phyloP scores from a whole-genome alignment of 805 yeast species.

The Saccharomyces paradoxus region DNA sequence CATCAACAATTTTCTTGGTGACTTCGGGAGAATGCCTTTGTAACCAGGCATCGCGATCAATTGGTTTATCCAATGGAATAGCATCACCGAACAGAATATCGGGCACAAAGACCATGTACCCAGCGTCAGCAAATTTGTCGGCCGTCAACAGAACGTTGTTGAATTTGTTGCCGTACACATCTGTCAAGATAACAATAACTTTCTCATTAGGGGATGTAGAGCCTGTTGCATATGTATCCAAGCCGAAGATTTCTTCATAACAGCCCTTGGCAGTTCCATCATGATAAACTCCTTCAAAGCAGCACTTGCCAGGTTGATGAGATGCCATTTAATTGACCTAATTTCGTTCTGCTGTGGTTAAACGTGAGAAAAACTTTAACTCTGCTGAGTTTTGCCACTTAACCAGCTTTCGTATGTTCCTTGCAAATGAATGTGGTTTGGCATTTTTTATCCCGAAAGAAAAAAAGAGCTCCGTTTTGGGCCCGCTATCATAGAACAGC shows the following conservation, averaged over 20 bases:
- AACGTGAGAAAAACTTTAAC: neutral
- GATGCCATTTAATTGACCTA: slow-evolving; percentile 34
- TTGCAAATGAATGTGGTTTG: neutral
- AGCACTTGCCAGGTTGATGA: slow-evolving; percentile 46
- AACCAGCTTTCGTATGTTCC: neutral
- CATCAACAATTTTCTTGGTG: slow-evolving; percentile 41
- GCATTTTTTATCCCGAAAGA: neutral
- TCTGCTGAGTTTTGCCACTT: neutral
- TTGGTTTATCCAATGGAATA: slow-evolving; percentile 23
- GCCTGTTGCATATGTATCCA: slow-evolving; percentile 44
- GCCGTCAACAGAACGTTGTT: slow-evolving; percentile 56
- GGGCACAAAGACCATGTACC: slow-evolving; percentile 66
- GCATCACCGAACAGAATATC: slow-evolving; percentile 55
- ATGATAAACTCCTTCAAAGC: slow-evolving; percentile 36
- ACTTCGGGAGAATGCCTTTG: slow-evolving; percentile 42
- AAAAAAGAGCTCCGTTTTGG: neutral
- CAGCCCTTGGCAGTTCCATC: slow-evolving; percentile 46
- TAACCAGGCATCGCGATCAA: slow-evolving; percentile 42
- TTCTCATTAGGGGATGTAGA: slow-evolving; percentile 32
- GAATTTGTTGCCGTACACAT: slow-evolving; percentile 55
- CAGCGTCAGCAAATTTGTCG: slow-evolving; percentile 52
- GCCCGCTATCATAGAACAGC: neutral
- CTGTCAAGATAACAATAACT: slow-evolving; percentile 58
- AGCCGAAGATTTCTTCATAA: slow-evolving; percentile 35
- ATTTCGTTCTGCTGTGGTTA: neutral